Conservation (phyloP, 2,329 filamentous ascomycete genomes). For the Bretziella fagacearum region DNA sequence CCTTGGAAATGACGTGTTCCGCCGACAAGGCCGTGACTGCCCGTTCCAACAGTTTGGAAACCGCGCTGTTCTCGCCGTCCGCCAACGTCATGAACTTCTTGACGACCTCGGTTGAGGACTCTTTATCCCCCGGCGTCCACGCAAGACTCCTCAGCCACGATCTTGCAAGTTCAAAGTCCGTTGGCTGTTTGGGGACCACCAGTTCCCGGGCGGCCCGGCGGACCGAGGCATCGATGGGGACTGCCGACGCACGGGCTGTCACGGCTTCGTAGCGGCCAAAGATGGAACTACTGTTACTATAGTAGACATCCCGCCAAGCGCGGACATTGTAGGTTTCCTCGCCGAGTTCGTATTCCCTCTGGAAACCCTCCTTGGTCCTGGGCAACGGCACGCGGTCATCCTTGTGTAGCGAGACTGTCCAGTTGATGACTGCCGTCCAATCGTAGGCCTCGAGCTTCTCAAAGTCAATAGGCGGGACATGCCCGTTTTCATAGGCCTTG, state of each 20-base stretch:
- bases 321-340: conserved; percentile 19
- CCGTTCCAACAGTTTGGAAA: conserved; percentile 29
- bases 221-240: conserved; percentile 14
- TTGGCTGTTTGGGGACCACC: not conserved
- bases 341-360: conserved; percentile 7
- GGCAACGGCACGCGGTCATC: conserved; percentile 12
- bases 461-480: conserved; percentile 46
- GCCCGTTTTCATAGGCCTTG: conserved; percentile 44
- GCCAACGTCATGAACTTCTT: conserved; percentile 35
- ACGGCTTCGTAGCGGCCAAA: conserved; percentile 40
- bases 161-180: conserved; percentile 29
- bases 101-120: conserved; percentile 30
- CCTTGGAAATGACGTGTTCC: conserved; percentile 40
- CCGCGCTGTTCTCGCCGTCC: conserved; percentile 23
- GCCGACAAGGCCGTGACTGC: conserved; percentile 32
- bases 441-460: conserved; percentile 48
- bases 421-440: conserved; percentile 48
- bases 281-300: conserved; percentile 34
- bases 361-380: conserved; percentile 4
- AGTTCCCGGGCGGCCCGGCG: not conserved
- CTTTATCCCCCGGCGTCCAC: conserved; percentile 34
- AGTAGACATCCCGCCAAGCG: conserved; percentile 42
- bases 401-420: conserved; percentile 38
- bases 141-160: conserved; percentile 46
- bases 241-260: conserved; percentile 30